phyloP scores from a whole-genome alignment of 164 flowering plant species.

The Nelumbo lutea region DNA sequence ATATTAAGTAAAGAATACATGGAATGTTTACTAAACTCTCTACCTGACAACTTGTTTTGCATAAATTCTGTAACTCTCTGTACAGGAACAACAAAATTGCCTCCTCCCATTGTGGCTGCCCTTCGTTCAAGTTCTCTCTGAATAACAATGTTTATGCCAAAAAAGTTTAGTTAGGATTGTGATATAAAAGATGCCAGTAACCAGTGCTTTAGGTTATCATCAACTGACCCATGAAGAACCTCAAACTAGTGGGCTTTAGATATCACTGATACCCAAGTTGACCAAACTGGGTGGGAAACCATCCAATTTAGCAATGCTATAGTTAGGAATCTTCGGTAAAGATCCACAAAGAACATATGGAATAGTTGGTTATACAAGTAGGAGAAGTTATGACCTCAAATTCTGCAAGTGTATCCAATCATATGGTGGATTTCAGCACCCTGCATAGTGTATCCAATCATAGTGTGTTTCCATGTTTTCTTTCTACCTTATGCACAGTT shows the following conservation, averaged over 20 bases:
- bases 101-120: conserved; percentile 94
- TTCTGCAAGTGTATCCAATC: not conserved
- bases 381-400: not conserved
- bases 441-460: not conserved
- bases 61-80: conserved; percentile 88
- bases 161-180: too few species aligned
- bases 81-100: conserved; percentile 84
- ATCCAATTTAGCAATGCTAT: not conserved
- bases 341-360: not conserved
- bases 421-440: not conserved
- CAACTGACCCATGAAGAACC: not conserved
- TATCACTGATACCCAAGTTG: too few species aligned
- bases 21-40: not conserved
- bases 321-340: not conserved
- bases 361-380: not conserved
- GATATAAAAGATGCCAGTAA: not conserved
- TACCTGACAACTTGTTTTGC: conserved; percentile 71
- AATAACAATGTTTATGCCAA: not conserved
- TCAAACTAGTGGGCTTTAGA: not conserved
- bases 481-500: not conserved
- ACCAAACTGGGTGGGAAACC: too few species aligned
- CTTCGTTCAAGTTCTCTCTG: conserved; percentile 76
- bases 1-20: not conserved
- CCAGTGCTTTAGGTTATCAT: not conserved
- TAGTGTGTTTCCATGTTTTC: not conserved